Conservation (phyloP, 768 basidiomycete species). For the Calocera viscosa region DNA sequence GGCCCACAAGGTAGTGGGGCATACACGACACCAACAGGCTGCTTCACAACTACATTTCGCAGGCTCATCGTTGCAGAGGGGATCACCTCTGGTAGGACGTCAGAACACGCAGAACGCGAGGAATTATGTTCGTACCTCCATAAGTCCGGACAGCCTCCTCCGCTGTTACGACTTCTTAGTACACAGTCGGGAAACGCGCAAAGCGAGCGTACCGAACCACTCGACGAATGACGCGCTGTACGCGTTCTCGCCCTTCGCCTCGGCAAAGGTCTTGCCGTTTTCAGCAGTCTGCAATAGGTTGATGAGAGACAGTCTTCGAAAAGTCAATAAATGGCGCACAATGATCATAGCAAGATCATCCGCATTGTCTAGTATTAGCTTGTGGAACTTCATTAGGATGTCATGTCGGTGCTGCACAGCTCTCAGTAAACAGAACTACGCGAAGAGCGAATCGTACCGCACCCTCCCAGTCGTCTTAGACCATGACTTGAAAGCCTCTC, state of each 20-base stretch:
- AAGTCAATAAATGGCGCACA: conserved; percentile 33
- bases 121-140: conserved; percentile 43
- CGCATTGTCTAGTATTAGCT: conserved; percentile 65
- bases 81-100: conserved; percentile 49
- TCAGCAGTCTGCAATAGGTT: conserved; percentile 58
- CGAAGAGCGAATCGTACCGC: conserved; percentile 10
- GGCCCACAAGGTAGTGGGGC: conserved; percentile 11
- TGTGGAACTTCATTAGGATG: conserved; percentile 63
- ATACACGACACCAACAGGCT: conserved; percentile 54
- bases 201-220: conserved; percentile 62
- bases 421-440: not conserved
- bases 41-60: conserved; percentile 84
- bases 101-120: not conserved
- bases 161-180: conserved; percentile 36
- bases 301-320: not conserved
- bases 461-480: conserved; percentile 80
- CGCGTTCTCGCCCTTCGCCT: conserved; percentile 72
- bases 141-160: conserved; percentile 87
- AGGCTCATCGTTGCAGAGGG: conserved; percentile 57
- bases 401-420: conserved; percentile 59
- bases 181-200: conserved; percentile 14
- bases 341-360: conserved; percentile 84
- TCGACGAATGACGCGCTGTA: conserved; percentile 82
- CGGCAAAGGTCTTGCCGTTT: conserved; percentile 83
- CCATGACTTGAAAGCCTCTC: conserved; percentile 72